Evolutionary conservation across 176 grass and related monocot genomes (phyloP), one percentile per base, ranked within the genome.

Genomic region (Neostapfia colusana): DNA sequence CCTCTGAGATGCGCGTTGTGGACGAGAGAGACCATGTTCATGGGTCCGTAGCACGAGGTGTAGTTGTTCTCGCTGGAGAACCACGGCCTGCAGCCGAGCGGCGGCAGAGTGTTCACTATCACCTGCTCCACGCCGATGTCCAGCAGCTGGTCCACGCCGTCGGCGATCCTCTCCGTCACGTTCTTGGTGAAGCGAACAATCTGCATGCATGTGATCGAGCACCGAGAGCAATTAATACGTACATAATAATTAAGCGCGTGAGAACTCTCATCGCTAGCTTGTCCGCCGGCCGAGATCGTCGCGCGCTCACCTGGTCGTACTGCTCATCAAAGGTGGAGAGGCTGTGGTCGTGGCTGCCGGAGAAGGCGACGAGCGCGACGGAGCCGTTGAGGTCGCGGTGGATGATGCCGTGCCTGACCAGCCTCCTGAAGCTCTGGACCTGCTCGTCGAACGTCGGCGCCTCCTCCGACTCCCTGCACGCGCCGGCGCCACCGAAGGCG

Each of bases 401-500:
- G 65, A 86, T 63, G 57, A 74, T 57, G 16, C 48, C 45, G 15
- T 82, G 72, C 37, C 17, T 55, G 37, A 86, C 49, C 1, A 82
- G 38, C 27, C 21, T 45, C 72, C 23, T 25, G 38, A 77, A 86
- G 1, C 37, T 53, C 65, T 57, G 15, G 10, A 81, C 31, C 72
- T 86, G 84, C 14, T 25, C 10, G 16, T 46, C 7, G 15, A 86
- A 72, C 54, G 58, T 86, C 7, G 78, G 65, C 15, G 67, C 25
- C 0, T 43, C 43, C 25, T 27, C 36, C 11, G 73, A 46, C 0
- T n/a, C 36, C 2, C 13, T 18, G 25, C 27, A 75, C 13, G 90
- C 80, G 1, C 90, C 88, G 3, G 90, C 49, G 17, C 93, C 90
- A 35, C 83, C 81, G 0, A 77, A 69, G 24, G 90, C 93, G 23